These are phyloP conservation scores for Tylopilus subfusipes DNA, from an alignment of 768 basidiomycete species.

Conservation along the genomic window DNA sequence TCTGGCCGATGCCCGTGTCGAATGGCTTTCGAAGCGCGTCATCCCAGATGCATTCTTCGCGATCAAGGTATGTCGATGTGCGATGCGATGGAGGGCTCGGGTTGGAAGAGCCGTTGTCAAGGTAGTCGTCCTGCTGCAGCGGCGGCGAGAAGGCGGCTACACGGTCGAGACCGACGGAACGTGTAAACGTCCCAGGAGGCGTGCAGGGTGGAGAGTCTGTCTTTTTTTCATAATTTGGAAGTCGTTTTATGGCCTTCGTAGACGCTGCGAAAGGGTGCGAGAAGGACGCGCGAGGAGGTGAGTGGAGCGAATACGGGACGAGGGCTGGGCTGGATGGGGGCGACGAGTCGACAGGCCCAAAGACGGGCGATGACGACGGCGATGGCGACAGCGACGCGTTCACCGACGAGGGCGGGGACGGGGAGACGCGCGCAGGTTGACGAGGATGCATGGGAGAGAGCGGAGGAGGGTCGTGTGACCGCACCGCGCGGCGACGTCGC, in stretches of 20 bases:
- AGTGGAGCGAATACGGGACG: slow-evolving; percentile 28
- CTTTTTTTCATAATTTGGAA: slow-evolving; percentile 45
- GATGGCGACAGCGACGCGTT: slow-evolving; percentile 51
- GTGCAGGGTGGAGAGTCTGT: slow-evolving; percentile 17
- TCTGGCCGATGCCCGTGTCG: slow-evolving; percentile 45
- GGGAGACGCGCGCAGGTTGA: not conserved
- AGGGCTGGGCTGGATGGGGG: slow-evolving; percentile 34
- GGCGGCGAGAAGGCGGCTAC: slow-evolving; percentile 15
- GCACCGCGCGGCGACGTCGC: not conserved
- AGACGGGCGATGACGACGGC: slow-evolving; percentile 48
- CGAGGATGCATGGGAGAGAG: slow-evolving; percentile 8
- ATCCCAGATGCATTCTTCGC: slow-evolving; percentile 46
- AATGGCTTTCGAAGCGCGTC: slow-evolving; percentile 41
- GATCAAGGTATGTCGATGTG: slow-evolving; percentile 22
- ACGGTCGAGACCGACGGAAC: slow-evolving; percentile 14
- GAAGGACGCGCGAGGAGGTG: slow-evolving; percentile 23
- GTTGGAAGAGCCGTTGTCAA: slow-evolving; percentile 9
- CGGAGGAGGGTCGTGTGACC: slow-evolving; percentile 10
- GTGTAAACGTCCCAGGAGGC: slow-evolving; percentile 21
- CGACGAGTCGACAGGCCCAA: slow-evolving; percentile 37
- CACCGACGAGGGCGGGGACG: slow-evolving; percentile 11
- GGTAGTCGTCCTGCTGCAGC: slow-evolving; percentile 26
- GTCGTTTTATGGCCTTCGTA: slow-evolving; percentile 42
- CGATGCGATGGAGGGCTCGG: slow-evolving; percentile 8
- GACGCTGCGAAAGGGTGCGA: slow-evolving; percentile 59